These are phyloP conservation scores for Chrysanthemum seticuspe DNA, from an alignment of 129 eudicot species.

Conservation along the genomic window DNA sequence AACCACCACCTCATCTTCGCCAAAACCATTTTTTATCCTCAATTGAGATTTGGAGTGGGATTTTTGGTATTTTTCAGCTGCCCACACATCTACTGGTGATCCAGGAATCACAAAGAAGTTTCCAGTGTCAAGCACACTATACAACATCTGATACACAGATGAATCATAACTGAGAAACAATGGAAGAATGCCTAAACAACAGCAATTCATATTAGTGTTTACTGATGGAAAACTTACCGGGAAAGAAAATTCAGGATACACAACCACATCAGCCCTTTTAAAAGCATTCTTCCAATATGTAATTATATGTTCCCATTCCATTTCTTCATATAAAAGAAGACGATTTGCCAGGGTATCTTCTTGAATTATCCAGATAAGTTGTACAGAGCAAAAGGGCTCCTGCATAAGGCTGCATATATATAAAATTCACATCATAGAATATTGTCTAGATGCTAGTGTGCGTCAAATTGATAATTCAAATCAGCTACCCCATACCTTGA, in stretches of 20 bases:
- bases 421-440: constrained; percentile 49
- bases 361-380: constrained; percentile 90
- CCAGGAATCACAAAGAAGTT: constrained; percentile 99
- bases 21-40: constrained; percentile 51
- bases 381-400: constrained; percentile 99
- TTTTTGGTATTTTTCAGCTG: constrained; percentile 77
- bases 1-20: constrained; percentile 71
- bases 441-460: neutral
- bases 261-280: constrained; percentile 76
- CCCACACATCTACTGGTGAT: constrained; percentile 94
- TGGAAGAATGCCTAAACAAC: constrained; percentile 25
- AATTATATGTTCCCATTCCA: constrained; percentile 59
- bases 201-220: constrained; percentile 1
- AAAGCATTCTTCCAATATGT: constrained; percentile 73
- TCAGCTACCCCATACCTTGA: constrained; percentile 57
- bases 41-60: constrained; percentile 58
- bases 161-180: constrained; percentile 40
- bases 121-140: constrained; percentile 95
- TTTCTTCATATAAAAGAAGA: constrained; percentile 56
- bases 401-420: constrained; percentile 99
- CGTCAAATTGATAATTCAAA: constrained; percentile 1
- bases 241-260: constrained; percentile 79
- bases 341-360: constrained; percentile 87
- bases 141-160: constrained; percentile 81
- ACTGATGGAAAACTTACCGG: constrained; percentile 48